phyloP scores from a whole-genome alignment of 1,284 basidiomycete genomes.

The Tausonia pullulans region DNA sequence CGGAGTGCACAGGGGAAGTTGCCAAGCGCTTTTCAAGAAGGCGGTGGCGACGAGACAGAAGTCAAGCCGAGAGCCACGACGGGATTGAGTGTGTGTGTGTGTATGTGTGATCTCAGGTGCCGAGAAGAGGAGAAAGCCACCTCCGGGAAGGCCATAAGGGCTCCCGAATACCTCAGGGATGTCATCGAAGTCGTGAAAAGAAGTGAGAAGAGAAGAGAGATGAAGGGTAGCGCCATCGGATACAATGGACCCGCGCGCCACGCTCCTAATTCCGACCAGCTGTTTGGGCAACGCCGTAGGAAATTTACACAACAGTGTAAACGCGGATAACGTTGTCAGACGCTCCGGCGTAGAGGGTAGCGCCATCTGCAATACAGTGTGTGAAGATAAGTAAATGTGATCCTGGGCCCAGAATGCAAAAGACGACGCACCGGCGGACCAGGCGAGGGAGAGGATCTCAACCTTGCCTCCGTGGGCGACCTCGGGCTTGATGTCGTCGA shows the following conservation, averaged over 20 bases:
- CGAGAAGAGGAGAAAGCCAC: too few species aligned
- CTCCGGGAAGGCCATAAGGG: neutral
- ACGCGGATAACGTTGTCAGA: conserved; percentile 84
- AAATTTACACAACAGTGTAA: conserved; percentile 57
- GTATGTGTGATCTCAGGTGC: too few species aligned
- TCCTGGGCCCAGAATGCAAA: neutral
- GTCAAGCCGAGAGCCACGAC: too few species aligned
- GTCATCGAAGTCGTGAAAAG: neutral
- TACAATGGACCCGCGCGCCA: neutral
- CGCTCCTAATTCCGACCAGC: neutral
- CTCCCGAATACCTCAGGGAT: conserved; percentile 1
- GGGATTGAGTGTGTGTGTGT: too few species aligned
- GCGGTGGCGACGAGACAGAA: too few species aligned
- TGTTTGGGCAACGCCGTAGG: neutral
- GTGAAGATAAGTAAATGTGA: neutral
- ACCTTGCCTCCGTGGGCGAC: conserved; percentile 66
- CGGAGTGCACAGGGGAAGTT: too few species aligned
- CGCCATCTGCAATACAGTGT: neutral
- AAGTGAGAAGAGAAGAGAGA: neutral
- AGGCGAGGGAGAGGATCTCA: conserved; percentile 94
- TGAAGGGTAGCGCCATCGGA: neutral
- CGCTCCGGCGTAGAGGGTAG: conserved; percentile 65
- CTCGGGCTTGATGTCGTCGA: conserved; percentile 95
- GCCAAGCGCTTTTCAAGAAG: too few species aligned
- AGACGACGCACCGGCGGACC: conserved; percentile 58